Percentiles rank a stretch among this genome's conserved stretches.
These are phyloP conservation scores for Blastocystis sp. DNA, from an alignment of 352 stramenopile genomes.

Conservation along the genomic window DNA sequence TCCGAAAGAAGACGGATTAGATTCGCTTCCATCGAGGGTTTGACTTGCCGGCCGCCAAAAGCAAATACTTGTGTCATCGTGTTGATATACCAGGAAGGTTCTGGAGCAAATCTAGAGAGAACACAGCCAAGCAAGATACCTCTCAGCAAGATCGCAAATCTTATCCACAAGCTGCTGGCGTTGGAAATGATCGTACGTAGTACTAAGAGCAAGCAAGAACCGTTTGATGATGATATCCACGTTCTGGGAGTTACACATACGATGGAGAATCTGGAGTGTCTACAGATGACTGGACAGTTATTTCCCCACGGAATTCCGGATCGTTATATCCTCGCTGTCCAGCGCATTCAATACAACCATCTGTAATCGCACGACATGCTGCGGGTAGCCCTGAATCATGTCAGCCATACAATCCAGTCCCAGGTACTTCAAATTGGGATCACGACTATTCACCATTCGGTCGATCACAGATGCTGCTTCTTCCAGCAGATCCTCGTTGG, in stretches of 20 bases:
- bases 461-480: conserved; percentile 79
- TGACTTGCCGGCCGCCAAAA: conserved; percentile 32
- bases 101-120: conserved; percentile 22
- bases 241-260: conserved; percentile 57
- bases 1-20: conserved; percentile 47
- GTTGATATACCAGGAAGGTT: conserved; percentile 56
- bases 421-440: conserved; percentile 95
- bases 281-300: conserved; percentile 86
- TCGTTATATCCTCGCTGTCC: conserved; percentile 95
- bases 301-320: conserved; percentile 77
- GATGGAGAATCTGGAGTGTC: conserved; percentile 40
- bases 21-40: background rate
- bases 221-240: conserved; percentile 90
- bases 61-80: conserved; percentile 54
- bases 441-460: conserved; percentile 84
- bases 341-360: conserved; percentile 98
- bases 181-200: conserved; percentile 90
- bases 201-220: conserved; percentile 86
- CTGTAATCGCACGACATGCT: conserved; percentile 33
- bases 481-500: conserved; percentile 72
- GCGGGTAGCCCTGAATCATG: conserved; percentile 79
- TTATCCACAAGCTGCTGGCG: conserved; percentile 78
- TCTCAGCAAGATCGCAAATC: conserved; percentile 41
- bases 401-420: conserved; percentile 92
- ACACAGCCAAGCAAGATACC: background rate